Evolutionary conservation across 148 eudicot genomes (phyloP), one percentile per base, ranked within the genome.

Genomic region (Spergularia marina): DNA sequence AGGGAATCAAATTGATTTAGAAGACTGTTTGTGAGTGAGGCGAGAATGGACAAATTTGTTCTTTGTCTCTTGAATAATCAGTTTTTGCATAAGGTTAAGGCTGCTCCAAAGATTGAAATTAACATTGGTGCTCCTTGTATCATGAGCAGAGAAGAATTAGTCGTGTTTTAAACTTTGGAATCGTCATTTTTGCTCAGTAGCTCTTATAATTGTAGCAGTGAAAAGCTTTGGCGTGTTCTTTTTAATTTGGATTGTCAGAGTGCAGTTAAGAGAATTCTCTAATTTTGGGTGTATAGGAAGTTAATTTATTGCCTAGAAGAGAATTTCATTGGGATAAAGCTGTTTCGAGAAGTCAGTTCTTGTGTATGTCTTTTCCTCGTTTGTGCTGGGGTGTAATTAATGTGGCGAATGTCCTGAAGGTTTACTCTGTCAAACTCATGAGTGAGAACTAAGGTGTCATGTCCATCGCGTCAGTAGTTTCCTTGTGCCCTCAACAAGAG

Each of bases 1-100:
- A 49, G 23, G 39, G 30, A 67, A 47, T 49, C 34, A 23, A 16
- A 36, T 34, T 12, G 8, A 44, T 4, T 47, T 67, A 7, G 23
- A 51, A 41, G 47, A 51, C 5, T 68, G 25, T 47, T 17, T 64
- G 20, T 39, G 68, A 36, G 13, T 49, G 53, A 47, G 55, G 15
- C 49, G 53, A 68, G 36, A 67, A 49, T 47, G 55, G 34, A 68
- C 56, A 68, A 12, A 68, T n/a, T 68, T 68, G 40, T 25, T 49
- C 10, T 62, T 30, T 62, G 71, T 21, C 57, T 68, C 57, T 0
- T 21, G 30, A 68, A 41, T 15, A 44, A n/a, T 44, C 10, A 44
- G 10, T 44, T 47, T 68, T 21, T 20, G 10, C 15, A 5, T 68
- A 4, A 34, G 55, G 54, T 15, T 68, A 47, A 8, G 34, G 55